phyloP scores from a whole-genome alignment of 1,139 yeast species.

The Nakaseomyces delphensis region DNA sequence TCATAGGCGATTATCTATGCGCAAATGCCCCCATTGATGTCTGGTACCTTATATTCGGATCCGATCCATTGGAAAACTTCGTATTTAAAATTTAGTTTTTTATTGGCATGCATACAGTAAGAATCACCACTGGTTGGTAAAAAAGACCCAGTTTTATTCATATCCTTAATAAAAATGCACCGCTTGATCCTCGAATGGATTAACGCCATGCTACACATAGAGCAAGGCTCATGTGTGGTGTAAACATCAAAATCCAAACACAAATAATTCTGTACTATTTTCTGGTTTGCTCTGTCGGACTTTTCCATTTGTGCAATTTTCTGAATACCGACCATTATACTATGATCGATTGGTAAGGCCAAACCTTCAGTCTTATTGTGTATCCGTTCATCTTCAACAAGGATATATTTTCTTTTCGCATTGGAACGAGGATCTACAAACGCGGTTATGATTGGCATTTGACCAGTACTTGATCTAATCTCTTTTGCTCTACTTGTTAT shows the following conservation, averaged over 20 bases:
- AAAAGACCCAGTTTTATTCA: constrained; percentile 46
- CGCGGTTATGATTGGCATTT: constrained; percentile 38
- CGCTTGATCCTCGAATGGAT: constrained; percentile 79
- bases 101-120: constrained; percentile 65
- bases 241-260: constrained; percentile 73
- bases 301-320: constrained; percentile 41
- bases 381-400: not conserved
- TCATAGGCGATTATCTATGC: too few relatives aligned
- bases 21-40: not conserved
- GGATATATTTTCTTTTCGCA: not conserved
- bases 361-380: not conserved
- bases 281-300: constrained; percentile 10
- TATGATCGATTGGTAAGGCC: constrained; percentile 8
- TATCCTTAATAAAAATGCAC: constrained; percentile 49
- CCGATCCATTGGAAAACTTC: constrained; percentile 50
- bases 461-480: constrained; percentile 12
- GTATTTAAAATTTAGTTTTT: constrained; percentile 69
- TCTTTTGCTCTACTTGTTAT: constrained; percentile 29
- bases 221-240: constrained; percentile 92
- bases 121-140: constrained; percentile 53
- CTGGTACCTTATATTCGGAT: not conserved
- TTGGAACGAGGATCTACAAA: constrained; percentile 36
- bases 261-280: constrained; percentile 40
- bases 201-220: constrained; percentile 95
- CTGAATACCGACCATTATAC: constrained; percentile 19